These are phyloP conservation scores for Leishmania major DNA, from an alignment of 208 protist species.

Conservation along the genomic window DNA sequence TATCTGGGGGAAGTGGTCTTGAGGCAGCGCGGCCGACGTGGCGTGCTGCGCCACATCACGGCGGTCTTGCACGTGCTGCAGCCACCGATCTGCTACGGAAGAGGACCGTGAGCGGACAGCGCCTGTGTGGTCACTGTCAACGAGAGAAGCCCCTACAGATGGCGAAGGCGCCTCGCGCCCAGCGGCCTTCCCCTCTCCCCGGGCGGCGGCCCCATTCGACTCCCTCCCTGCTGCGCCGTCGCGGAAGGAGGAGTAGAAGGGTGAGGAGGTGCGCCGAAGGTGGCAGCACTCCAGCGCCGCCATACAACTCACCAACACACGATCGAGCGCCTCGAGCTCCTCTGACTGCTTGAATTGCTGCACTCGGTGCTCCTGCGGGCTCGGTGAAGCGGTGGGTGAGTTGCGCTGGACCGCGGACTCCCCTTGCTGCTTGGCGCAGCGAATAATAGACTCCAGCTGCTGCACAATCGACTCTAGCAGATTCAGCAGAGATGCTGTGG, in stretches of 20 bases:
- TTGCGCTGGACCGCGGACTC: too few species aligned
- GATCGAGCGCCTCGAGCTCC: conserved; percentile 16
- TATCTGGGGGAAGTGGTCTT: conserved; percentile 8
- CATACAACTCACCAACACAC: conserved; percentile 15
- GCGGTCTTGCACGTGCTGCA: background rate
- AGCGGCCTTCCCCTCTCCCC: background rate
- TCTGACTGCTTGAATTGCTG: background rate
- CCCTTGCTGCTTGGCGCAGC: background rate
- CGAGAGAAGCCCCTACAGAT: background rate
- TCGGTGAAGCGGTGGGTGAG: background rate
- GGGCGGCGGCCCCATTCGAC: background rate
- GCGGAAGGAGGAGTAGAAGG: background rate
- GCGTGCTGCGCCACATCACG: background rate
- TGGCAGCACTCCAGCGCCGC: conserved; percentile 14
- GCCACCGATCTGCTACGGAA: background rate
- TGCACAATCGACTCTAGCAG: conserved; percentile 6
- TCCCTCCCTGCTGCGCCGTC: background rate
- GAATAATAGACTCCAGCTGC: conserved; percentile 7
- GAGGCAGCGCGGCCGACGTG: background rate
- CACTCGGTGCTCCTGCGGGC: background rate
- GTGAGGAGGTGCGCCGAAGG: background rate
- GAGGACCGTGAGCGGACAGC: background rate
- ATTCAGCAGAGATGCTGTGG: background rate
- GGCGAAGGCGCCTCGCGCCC: background rate
- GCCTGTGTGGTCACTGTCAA: background rate